A percentile compares a stretch with the other conserved stretches of the same genome.
phyloP scores from a whole-genome alignment of 2,329 filamentous ascomycete species.

The Trichophyton schoenleinii region DNA sequence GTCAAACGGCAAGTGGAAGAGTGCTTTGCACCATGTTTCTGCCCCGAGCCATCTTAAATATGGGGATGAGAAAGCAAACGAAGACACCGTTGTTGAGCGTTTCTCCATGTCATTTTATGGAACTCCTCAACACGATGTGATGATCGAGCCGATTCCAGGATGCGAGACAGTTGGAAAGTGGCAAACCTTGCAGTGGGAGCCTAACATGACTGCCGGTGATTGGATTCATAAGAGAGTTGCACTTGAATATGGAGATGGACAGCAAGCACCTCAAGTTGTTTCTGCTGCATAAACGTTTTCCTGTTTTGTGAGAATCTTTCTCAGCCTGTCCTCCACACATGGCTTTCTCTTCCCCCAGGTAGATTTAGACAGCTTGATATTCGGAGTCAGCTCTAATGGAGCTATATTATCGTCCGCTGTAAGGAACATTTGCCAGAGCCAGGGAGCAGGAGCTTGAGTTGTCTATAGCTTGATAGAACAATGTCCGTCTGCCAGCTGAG shows the following conservation, averaged over 20 bases:
- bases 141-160: not conserved
- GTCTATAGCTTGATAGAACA: no score
- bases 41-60: not conserved
- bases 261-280: not conserved
- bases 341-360: no score
- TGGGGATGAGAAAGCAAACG: not conserved
- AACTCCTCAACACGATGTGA: not conserved
- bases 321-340: no score
- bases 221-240: not conserved
- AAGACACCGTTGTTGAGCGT: not conserved
- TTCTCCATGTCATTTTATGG: not conserved
- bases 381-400: no score
- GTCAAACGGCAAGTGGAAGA: slow-evolving; percentile 34
- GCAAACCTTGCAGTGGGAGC: not conserved
- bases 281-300: no score
- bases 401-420: no score
- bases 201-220: not conserved
- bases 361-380: no score
- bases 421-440: no score
- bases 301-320: no score
- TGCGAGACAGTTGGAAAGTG: not conserved
- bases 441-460: no score
- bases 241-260: slow-evolving; percentile 1
- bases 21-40: slow-evolving; percentile 33
- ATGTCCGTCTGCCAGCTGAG: not conserved